Conservation (phyloP, 179 eudicot species). For the Camellia oleifera region DNA sequence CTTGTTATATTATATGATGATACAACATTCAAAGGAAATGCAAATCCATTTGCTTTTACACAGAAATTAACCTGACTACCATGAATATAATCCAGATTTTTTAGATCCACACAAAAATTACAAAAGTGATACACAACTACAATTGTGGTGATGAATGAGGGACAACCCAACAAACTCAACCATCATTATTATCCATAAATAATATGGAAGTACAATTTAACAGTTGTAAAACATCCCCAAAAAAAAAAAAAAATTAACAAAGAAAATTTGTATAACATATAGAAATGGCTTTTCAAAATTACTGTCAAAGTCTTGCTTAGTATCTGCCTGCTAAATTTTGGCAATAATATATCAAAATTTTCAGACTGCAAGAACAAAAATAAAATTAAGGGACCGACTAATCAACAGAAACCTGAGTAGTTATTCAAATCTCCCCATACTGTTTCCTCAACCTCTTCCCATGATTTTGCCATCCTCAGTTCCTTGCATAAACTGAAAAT, state of each 20-base stretch:
- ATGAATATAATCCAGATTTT: no score
- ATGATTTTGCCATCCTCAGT: conserved; percentile 60
- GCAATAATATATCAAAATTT: background rate
- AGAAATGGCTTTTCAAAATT: background rate
- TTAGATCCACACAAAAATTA: no score
- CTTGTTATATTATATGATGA: no score
- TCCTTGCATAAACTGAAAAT: conserved; percentile 76
- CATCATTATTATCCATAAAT: background rate
- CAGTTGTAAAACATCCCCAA: background rate
- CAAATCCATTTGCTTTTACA: no score
- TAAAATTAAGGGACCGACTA: background rate
- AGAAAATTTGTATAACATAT: background rate
- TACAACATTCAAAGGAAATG: no score
- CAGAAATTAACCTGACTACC: no score
- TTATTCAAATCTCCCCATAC: conserved; percentile 84
- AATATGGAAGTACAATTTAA: no score
- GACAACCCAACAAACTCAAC: no score
- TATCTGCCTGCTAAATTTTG: background rate
- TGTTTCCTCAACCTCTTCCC: conserved; percentile 87
- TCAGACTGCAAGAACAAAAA: background rate
- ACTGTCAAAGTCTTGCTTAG: background rate
- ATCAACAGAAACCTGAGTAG: conserved; percentile 27
- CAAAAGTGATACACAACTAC: no score
- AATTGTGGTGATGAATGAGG: no score
- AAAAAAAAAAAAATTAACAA: background rate